phyloP scores from a whole-genome alignment of 352 stramenopile species.

The Pythium myriotylum region DNA sequence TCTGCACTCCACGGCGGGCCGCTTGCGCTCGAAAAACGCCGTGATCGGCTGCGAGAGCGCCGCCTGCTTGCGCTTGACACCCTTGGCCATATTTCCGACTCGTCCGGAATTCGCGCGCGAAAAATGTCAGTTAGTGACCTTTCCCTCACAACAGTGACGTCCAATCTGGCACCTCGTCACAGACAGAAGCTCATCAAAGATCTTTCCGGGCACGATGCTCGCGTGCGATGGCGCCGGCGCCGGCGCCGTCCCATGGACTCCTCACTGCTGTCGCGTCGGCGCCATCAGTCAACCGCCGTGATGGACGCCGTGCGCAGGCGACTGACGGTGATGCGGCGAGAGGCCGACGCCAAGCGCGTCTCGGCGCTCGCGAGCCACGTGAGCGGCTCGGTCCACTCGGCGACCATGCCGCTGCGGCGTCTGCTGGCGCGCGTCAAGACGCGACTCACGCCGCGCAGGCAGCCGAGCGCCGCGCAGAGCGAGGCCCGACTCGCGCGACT shows the following conservation, averaged over 20 bases:
- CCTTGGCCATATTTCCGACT: conserved; percentile 6
- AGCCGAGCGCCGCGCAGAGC: background rate
- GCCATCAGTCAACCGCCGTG: conserved; percentile 3
- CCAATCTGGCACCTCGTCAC: too few species aligned
- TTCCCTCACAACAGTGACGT: too few species aligned
- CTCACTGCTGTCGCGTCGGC: background rate
- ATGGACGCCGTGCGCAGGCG: conserved; percentile 18
- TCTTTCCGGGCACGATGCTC: too few species aligned
- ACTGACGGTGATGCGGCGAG: conserved; percentile 13
- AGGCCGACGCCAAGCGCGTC: background rate
- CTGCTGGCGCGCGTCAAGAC: conserved; percentile 18
- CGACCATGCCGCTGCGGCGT: conserved; percentile 13
- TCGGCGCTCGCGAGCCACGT: conserved; percentile 3
- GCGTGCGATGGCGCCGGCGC: too few species aligned
- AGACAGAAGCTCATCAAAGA: too few species aligned
- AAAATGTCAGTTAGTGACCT: background rate
- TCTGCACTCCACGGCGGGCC: conserved; percentile 18
- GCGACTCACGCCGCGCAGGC: conserved; percentile 10
- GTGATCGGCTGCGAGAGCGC: conserved; percentile 45
- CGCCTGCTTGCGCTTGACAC: conserved; percentile 34
- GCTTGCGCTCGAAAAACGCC: conserved; percentile 72
- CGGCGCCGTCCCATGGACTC: too few species aligned
- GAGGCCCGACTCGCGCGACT: conserved; percentile 14
- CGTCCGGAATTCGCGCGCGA: conserved; percentile 7
- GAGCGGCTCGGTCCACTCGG: conserved; percentile 11